phyloP scores from a whole-genome alignment of 352 stramenopile species.

The Globisporangium apiculatum region DNA sequence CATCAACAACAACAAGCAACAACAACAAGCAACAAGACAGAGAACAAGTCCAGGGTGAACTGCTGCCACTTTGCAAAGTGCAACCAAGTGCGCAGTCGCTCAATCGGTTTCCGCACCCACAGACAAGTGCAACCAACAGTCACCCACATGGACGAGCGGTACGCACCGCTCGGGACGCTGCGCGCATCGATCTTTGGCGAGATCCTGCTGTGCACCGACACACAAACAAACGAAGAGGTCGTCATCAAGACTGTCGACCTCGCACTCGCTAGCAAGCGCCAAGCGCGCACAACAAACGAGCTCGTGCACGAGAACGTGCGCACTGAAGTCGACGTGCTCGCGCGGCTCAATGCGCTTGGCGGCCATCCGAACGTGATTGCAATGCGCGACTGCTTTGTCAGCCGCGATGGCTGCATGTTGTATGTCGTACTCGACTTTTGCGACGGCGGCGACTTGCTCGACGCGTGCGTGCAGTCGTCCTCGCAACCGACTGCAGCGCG shows the following conservation, averaged over 20 bases:
- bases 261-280: conserved; percentile 40
- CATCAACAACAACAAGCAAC: neutral
- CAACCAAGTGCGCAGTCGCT: no score
- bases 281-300: conserved; percentile 33
- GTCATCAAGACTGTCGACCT: conserved; percentile 72
- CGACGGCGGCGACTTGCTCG: conserved; percentile 62
- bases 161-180: conserved; percentile 37
- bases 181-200: conserved; percentile 62
- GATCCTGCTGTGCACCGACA: conserved; percentile 57
- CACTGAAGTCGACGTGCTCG: conserved; percentile 62
- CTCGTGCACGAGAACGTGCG: conserved; percentile 63
- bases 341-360: conserved; percentile 35
- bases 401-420: conserved; percentile 31
- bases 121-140: no score
- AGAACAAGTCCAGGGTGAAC: neutral
- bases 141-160: conserved; percentile 17
- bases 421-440: conserved; percentile 80
- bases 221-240: conserved; percentile 41
- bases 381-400: conserved; percentile 63
- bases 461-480: conserved; percentile 30
- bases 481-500: neutral
- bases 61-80: no score
- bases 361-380: conserved; percentile 69
- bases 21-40: neutral
- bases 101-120: no score